Evolutionary conservation across 2,329 filamentous ascomycete species (phyloP).

Genomic region (Davidsoniella eucalypti): DNA sequence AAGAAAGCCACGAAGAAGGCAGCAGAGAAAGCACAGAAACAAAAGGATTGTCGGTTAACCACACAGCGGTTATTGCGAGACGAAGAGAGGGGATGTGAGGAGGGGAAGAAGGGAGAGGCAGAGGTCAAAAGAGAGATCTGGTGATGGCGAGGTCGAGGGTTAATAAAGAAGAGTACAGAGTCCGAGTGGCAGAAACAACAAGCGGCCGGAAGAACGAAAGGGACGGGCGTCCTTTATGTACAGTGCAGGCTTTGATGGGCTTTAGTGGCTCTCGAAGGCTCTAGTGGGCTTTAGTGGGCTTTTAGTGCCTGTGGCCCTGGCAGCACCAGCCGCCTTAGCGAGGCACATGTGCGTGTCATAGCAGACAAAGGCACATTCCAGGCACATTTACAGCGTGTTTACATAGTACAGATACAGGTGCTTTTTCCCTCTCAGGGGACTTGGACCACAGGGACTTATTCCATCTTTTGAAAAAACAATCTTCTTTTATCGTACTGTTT

Average conservation of each 20-base stretch:
- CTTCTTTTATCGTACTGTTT: too few relatives aligned
- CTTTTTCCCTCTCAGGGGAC: too few relatives aligned
- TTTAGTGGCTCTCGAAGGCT: too few relatives aligned
- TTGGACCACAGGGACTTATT: too few relatives aligned
- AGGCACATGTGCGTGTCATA: too few relatives aligned
- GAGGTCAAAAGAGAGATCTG: background rate
- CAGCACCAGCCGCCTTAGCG: too few relatives aligned
- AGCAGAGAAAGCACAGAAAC: slow-evolving; percentile 1
- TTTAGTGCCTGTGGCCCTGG: too few relatives aligned
- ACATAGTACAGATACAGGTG: too few relatives aligned
- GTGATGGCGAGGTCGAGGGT: background rate
- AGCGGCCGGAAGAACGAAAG: background rate
- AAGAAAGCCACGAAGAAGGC: slow-evolving; percentile 1
- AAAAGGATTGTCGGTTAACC: slow-evolving; percentile 13
- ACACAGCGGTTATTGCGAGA: slow-evolving; percentile 9
- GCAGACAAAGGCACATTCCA: too few relatives aligned
- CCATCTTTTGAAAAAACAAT: too few relatives aligned
- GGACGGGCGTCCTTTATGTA: background rate
- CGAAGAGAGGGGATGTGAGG: background rate
- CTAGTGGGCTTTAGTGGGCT: too few relatives aligned
- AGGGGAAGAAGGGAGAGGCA: background rate
- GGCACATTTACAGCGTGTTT: too few relatives aligned
- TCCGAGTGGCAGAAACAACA: background rate
- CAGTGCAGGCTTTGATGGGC: background rate
- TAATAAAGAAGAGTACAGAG: background rate